Base-by-base conservation (phyloP, 257 asterid genomes). In the Parsonsia alboflavescens region DNA sequence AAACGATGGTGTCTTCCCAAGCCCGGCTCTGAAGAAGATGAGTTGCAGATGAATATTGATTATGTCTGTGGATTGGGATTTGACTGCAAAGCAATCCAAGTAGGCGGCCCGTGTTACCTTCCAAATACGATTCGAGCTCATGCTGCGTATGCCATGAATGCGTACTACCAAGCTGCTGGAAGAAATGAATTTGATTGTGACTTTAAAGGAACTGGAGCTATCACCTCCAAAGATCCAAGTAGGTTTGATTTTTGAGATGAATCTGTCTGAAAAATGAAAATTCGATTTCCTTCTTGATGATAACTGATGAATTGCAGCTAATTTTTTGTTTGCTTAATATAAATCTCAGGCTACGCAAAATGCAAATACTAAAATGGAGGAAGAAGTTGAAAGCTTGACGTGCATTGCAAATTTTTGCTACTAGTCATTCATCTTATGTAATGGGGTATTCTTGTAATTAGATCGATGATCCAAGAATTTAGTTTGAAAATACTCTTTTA, bases 61-160 rank as follows among this genome's bases (percentile, higher is more conserved):
- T 86, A 79, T 76, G 89, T 78, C 0, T 82, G 89, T 49, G 89
- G 89, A 9, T 48, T 82, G 83, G 83, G 85, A 6, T 30, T 81
- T 48, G 80, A 72, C 61, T 84, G 85, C 83, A n/a, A 69, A 36
- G 79, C 86, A 9, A 84, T 84, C 30, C 85, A 83, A 71, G 79
- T 72, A 64, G 81, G 72, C 7, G 88, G 89, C 21, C 70, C 36
- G 2, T 82, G 89, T 72, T 86, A 71, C 77, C 49, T 59, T 73
- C 87, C 92, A 10, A 75, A 81, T 74, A 68, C 81, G 9, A 81
- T 86, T 66, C 73, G 79, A 74, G 88, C 82, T 46, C 89, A 84
- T 70, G 87, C 88, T 5, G 84, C 82, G 1, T 84, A 78, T 63
- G 89, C 89, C 71, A 84, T 81, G 89, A 84, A 88, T 80, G 79